These are phyloP conservation scores for Aechmea fasciata DNA, from an alignment of 176 grass and related monocot species.

Conservation along the genomic window DNA sequence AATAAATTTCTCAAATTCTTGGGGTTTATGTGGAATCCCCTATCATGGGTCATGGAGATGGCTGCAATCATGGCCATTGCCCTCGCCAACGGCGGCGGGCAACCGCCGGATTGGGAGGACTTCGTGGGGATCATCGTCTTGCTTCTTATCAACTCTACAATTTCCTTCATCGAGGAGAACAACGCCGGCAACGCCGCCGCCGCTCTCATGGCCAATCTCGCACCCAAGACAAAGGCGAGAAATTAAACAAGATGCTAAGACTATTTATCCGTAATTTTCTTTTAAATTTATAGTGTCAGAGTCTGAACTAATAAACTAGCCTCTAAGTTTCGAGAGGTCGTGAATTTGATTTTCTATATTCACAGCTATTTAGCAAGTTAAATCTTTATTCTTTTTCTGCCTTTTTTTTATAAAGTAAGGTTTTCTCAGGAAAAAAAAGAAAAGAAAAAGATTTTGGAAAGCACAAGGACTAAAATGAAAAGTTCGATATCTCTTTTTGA, in stretches of 20 bases:
- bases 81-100: slow-evolving; percentile 73
- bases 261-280: not conserved
- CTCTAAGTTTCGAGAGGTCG: no score
- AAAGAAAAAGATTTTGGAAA: no score
- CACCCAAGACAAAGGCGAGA: slow-evolving; percentile 90
- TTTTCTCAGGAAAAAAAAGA: no score
- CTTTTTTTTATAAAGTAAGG: no score
- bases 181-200: slow-evolving; percentile 93
- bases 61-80: slow-evolving; percentile 99
- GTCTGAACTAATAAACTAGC: no score
- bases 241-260: not conserved
- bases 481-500: no score
- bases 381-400: not conserved
- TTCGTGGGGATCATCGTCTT: slow-evolving; percentile 88
- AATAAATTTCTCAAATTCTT: slow-evolving; percentile 85
- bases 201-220: slow-evolving; percentile 95
- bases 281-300: no score
- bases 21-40: slow-evolving; percentile 99
- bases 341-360: no score
- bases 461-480: no score
- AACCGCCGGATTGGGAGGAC: slow-evolving; percentile 89
- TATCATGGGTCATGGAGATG: slow-evolving; percentile 99
- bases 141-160: slow-evolving; percentile 92
- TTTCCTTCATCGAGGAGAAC: slow-evolving; percentile 99
- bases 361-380: not conserved